Evolutionary conservation across 305 asterid species (phyloP).

Genomic region (Euphrasia arctica): DNA sequence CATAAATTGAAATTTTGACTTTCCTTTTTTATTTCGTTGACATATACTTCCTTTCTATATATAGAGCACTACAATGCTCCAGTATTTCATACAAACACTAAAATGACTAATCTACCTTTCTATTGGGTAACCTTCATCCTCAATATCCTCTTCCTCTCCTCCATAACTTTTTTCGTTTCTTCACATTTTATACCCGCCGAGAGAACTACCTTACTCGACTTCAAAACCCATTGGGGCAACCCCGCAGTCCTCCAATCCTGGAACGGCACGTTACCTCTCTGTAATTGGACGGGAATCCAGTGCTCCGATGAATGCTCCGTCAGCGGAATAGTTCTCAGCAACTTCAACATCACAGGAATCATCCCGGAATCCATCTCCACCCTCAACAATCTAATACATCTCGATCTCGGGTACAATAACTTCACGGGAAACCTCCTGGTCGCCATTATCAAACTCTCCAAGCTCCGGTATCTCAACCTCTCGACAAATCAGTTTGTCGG

Average conservation of each 20-base stretch:
- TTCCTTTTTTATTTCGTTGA: too few species aligned
- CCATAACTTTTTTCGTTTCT: conserved; percentile 45
- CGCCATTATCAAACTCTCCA: conserved; percentile 46
- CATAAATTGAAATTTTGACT: too few species aligned
- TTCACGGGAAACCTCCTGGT: conserved; percentile 52
- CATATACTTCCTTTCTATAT: too few species aligned
- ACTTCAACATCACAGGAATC: conserved; percentile 31
- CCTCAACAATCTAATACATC: conserved; percentile 42
- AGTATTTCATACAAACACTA: too few species aligned
- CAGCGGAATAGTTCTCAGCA: conserved; percentile 31
- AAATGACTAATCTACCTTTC: conserved; percentile 43
- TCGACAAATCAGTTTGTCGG: conserved; percentile 62
- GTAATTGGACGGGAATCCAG: conserved; percentile 64
- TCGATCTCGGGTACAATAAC: conserved; percentile 40
- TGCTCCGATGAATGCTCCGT: conserved; percentile 49
- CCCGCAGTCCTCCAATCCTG: conserved; percentile 54
- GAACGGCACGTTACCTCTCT: conserved; percentile 67
- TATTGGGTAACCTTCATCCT: conserved; percentile 4
- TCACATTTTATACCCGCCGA: conserved; percentile 55
- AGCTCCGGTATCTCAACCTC: conserved; percentile 47
- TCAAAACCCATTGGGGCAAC: conserved; percentile 52
- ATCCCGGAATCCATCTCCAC: conserved; percentile 50
- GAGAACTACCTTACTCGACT: conserved; percentile 43
- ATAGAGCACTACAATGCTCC: too few species aligned
- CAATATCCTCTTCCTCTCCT: conserved; percentile 28